Percentiles rank a stretch among this genome's conserved stretches.
Evolutionary conservation across 2,329 filamentous ascomycete species (phyloP).

Genomic region (Dendrostoma leiphaemia): DNA sequence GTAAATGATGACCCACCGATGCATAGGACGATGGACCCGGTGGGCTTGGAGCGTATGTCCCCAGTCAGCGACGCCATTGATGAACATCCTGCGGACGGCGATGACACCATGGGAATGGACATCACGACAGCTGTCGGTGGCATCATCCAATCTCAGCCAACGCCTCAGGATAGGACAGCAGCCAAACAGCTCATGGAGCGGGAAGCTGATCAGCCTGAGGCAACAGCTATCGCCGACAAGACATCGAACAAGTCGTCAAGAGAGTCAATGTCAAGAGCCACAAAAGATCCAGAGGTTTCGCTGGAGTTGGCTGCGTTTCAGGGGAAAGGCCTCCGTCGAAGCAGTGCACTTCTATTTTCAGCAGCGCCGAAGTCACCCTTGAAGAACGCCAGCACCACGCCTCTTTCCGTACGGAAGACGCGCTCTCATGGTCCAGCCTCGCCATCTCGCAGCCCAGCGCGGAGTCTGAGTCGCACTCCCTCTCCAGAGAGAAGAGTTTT

Average conservation of each 20-base stretch:
- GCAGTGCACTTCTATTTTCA: constrained; percentile 39
- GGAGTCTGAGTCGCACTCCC: constrained; percentile 23
- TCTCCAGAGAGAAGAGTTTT: constrained; percentile 22
- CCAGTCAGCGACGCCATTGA: constrained; percentile 29
- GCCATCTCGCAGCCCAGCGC: constrained; percentile 13
- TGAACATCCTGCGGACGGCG: constrained; percentile 32
- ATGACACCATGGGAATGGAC: constrained; percentile 61
- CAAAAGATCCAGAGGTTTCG: constrained; percentile 42
- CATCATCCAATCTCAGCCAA: constrained; percentile 49
- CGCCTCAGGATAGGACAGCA: constrained; percentile 39
- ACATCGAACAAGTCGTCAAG: constrained; percentile 34
- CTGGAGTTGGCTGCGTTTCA: constrained; percentile 54
- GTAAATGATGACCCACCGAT: constrained; percentile 32
- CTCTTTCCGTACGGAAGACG: constrained; percentile 8
- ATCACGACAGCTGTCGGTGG: constrained; percentile 63
- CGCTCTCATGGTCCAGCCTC: constrained; percentile 16
- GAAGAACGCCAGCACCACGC: constrained; percentile 13
- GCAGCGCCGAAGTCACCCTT: constrained; percentile 35
- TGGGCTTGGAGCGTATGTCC: constrained; percentile 55
- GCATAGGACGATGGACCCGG: constrained; percentile 60
- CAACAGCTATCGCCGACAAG: constrained; percentile 38
- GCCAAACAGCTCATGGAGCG: constrained; percentile 59
- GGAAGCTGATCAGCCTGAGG: constrained; percentile 51
- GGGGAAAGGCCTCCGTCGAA: constrained; percentile 48
- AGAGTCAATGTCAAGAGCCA: neutral